Base-by-base conservation (phyloP, 768 basidiomycete genomes). In the Naematelia aurantialba region DNA sequence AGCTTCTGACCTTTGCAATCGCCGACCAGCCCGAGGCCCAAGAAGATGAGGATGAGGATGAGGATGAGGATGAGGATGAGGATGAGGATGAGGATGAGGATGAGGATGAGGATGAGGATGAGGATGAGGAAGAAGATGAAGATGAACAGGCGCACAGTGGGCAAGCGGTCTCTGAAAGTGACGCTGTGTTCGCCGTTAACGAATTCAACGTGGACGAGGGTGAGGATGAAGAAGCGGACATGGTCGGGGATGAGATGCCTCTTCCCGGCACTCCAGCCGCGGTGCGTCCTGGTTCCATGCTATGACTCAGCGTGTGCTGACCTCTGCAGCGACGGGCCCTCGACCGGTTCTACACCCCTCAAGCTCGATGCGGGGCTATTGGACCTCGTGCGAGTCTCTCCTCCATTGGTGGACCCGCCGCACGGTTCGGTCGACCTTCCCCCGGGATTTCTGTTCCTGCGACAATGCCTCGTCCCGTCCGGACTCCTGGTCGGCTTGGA, bases 311-410 rank as follows among this genome's bases (percentile, higher is more conserved):
- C 8, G 8, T 45, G 10, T 21, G 19, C 39, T 51, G 31, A 50
- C 48, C 21, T 52, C 8, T 1, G 22, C 24, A 63, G 67, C 42
- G 45, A 52, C 54, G 46, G 46, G 11, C 58, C 1, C 19, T 68
- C 5, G 52, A 52, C 42, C 56, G 58, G 11, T 75, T 72, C 60
- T 75, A 62, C 55, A 75, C 74, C 2, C 74, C 74, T 47, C 74
- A 75, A 53, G 60, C 63, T 22, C 47, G 45, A 24, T 62, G 70
- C 5, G 19, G 26, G 4, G 31, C 49, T 17, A 56, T n/a, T 21
- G 25, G 56, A n/a, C 56, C 62, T 10, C 63, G 71, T 13, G 66
- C 63, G 47, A 70, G 68, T 13, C 58, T 73, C 0, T 68, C 63
- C 5, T 55, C 56, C 29, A 62, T 69, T 29, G 64, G 61, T 11